phyloP scores from a whole-genome alignment of 352 stramenopile species.

The Phytophthora pinifolia region DNA sequence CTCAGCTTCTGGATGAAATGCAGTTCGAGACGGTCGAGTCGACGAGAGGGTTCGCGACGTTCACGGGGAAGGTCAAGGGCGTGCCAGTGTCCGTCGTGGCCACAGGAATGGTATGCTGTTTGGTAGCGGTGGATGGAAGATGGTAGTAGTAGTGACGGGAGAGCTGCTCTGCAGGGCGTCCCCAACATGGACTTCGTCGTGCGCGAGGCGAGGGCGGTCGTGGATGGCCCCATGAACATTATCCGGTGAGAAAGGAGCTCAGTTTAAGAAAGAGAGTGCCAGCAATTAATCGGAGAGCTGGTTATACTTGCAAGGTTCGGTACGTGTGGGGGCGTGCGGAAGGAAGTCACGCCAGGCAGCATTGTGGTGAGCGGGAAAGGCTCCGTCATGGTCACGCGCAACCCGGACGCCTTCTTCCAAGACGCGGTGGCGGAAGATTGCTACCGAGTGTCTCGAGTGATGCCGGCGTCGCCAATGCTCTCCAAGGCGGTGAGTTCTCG shows the following conservation, averaged over 20 bases:
- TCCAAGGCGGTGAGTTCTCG: slow-evolving; percentile 26
- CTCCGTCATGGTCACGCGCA: slow-evolving; percentile 41
- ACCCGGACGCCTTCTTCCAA: slow-evolving; percentile 55
- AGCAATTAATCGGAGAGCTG: too few relatives aligned
- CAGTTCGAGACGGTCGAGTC: slow-evolving; percentile 36
- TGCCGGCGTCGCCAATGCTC: slow-evolving; percentile 32
- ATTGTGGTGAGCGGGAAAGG: slow-evolving; percentile 56
- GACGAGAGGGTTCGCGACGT: slow-evolving; percentile 56
- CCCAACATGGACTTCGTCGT: slow-evolving; percentile 83
- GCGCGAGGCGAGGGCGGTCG: slow-evolving; percentile 52
- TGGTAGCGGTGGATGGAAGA: background rate
- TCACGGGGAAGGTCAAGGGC: slow-evolving; percentile 50
- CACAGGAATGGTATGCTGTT: slow-evolving; percentile 52
- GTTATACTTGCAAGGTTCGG: too few relatives aligned
- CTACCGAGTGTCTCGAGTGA: slow-evolving; percentile 40
- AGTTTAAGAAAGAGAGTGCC: background rate
- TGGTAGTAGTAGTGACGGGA: background rate
- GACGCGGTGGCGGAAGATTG: slow-evolving; percentile 22
- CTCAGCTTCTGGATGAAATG: slow-evolving; percentile 32
- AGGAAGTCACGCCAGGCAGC: slow-evolving; percentile 43
- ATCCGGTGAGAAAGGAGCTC: slow-evolving; percentile 31
- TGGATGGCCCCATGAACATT: slow-evolving; percentile 52
- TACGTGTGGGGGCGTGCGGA: slow-evolving; percentile 49
- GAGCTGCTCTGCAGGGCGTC: slow-evolving; percentile 26
- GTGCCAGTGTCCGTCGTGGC: slow-evolving; percentile 55